phyloP scores from a whole-genome alignment of 2,329 filamentous ascomycete species.

The Cercospora berteroae region DNA sequence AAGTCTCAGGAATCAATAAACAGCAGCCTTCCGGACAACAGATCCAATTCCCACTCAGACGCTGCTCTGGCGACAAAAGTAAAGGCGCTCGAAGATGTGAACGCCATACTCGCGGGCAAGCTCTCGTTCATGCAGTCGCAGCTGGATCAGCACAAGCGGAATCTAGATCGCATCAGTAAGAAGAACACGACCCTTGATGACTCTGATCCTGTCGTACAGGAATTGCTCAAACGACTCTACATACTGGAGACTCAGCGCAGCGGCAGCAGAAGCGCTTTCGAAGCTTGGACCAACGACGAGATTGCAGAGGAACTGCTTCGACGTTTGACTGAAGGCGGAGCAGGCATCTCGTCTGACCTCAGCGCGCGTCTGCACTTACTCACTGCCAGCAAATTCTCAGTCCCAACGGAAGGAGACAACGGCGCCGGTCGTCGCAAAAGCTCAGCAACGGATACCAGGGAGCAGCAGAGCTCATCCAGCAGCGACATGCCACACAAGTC shows the following conservation, averaged over 20 bases:
- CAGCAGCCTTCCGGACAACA: not conserved
- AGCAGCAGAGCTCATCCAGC: not conserved
- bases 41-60: not conserved
- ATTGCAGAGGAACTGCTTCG: slow-evolving; percentile 4
- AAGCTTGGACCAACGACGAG: not conserved
- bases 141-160: not conserved
- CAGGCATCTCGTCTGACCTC: not conserved
- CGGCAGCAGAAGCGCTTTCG: not conserved
- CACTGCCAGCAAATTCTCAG: not conserved
- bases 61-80: not conserved
- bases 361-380: not conserved
- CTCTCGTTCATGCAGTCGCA: not conserved
- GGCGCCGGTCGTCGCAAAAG: not conserved
- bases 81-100: not conserved
- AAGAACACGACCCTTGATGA: not conserved
- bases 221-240: not conserved
- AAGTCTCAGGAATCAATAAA: not conserved
- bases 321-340: not conserved
- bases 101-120: not conserved
- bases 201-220: not conserved
- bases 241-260: not conserved
- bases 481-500: not conserved
- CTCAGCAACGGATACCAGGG: not conserved
- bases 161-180: not conserved
- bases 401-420: not conserved